These are phyloP conservation scores for Hyparrhenia diplandra DNA, from an alignment of 176 grass and related monocot species.

Conservation along the genomic window DNA sequence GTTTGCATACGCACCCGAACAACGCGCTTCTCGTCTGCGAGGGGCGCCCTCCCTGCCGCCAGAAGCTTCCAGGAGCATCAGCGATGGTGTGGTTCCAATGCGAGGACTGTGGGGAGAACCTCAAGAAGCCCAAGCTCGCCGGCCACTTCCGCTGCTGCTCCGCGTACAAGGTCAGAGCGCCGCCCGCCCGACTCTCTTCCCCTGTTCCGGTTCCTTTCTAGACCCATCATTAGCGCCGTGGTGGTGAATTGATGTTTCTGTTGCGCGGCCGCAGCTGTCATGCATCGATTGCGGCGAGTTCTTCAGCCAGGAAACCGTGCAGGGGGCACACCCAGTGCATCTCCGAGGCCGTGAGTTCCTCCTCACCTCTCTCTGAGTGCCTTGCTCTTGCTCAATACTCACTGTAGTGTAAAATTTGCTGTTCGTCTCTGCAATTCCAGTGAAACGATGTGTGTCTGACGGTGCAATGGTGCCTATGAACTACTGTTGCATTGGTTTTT, in stretches of 20 bases:
- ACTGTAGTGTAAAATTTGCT: neutral
- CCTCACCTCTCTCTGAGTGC: neutral
- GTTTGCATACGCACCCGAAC: neutral
- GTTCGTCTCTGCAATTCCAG: neutral
- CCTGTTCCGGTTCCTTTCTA: neutral
- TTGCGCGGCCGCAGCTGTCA: conserved; percentile 55
- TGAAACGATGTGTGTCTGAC: neutral
- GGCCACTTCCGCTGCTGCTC: conserved; percentile 91
- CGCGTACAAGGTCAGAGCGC: conserved; percentile 59
- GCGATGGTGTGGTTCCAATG: conserved; percentile 99
- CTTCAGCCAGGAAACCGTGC: conserved; percentile 68
- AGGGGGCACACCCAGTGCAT: conserved; percentile 92
- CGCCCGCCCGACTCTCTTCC: neutral
- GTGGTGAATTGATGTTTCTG: neutral
- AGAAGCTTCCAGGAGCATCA: conserved; percentile 15
- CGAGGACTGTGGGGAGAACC: conserved; percentile 82
- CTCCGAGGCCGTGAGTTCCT: conserved; percentile 65
- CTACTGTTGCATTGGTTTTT: neutral
- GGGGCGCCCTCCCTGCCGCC: neutral
- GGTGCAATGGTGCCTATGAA: neutral
- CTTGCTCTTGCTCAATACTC: neutral
- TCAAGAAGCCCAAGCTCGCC: conserved; percentile 97
- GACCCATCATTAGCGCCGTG: neutral
- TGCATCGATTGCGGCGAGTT: conserved; percentile 86
- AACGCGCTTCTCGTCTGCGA: neutral